These are phyloP conservation scores for Lomentospora prolificans DNA, from an alignment of 2,329 filamentous ascomycete genomes.

Conservation along the genomic window DNA sequence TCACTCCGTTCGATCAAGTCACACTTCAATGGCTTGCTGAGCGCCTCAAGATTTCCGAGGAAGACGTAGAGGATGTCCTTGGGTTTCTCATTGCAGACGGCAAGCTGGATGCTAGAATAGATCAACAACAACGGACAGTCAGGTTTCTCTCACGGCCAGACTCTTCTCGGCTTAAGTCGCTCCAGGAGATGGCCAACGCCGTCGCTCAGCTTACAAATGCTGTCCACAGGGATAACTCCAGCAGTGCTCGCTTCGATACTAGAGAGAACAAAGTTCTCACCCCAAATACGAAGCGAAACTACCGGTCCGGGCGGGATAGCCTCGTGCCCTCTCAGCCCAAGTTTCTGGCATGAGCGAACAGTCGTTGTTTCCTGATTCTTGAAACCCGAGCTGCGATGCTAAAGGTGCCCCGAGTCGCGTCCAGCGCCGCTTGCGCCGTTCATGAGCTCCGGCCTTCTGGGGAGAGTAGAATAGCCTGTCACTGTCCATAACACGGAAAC, in stretches of 20 bases:
- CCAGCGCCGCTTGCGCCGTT: too few species aligned
- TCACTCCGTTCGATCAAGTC: slow-evolving; percentile 91
- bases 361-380: neutral
- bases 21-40: slow-evolving; percentile 78
- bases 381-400: neutral
- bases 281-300: neutral
- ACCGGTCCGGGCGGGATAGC: neutral
- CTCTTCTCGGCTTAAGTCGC: slow-evolving; percentile 60
- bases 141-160: slow-evolving; percentile 69
- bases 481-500: too few species aligned
- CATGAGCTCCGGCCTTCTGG: too few species aligned
- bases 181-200: slow-evolving; percentile 62
- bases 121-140: slow-evolving; percentile 77
- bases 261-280: neutral
- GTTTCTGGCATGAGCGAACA: neutral
- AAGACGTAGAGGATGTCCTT: slow-evolving; percentile 91
- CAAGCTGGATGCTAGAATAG: slow-evolving; percentile 77
- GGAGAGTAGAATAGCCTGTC: too few species aligned
- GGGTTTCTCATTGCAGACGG: slow-evolving; percentile 87
- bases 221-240: slow-evolving; percentile 66
- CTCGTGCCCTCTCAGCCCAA: neutral
- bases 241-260: neutral
- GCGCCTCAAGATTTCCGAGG: slow-evolving; percentile 73
- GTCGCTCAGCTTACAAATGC: slow-evolving; percentile 60
- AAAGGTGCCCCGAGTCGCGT: too few species aligned